Base-by-base conservation (phyloP, 495 filamentous ascomycete species). In the Polyplosphaeria fusca region DNA sequence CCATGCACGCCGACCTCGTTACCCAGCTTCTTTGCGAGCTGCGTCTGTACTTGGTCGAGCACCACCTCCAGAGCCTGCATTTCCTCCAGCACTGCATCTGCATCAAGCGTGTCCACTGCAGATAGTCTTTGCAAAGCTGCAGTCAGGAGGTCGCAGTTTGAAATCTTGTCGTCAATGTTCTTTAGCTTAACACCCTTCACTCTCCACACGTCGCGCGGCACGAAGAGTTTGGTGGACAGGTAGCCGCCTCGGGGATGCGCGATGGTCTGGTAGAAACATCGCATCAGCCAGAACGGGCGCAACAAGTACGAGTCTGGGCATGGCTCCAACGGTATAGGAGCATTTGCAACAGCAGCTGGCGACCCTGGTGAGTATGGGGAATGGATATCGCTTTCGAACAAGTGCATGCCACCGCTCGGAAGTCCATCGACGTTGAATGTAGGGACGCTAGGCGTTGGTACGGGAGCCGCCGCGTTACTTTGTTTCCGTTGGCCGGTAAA, bases 211-310 rank as follows among this genome's bases (percentile, higher is more conserved):
- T 97, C 91, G 19, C 88, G 79, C 5, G 93, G 94, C 3, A 98
- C 77, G 64, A 97, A 97, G 1, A 97, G 78, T 57, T 88, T 88
- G 24, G 84, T 90, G 25, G 92, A 93, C 16, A 98, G 68, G 68
- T 95, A 98, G 5, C 91, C 93, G 23, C 93, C 93, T 19, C 88
- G 85, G 4, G 91, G 88, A 67, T 97, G 91, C 19, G 86, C 85
- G 25, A 97, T 82, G 1, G 91, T 96, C 67, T 97, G 90, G 68
- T 92, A 95, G 19, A 98, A 77, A 47, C 85, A 86, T 47, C 94
- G 80, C 86, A 98, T 92, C 16, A 97, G 80, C 94, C 94, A 97
- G 72, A 95, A 97, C 2, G 93, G 93, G 13, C 93, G 85, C 1
- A 95, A 79, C 42, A 95, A 79, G 50, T 84, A 81, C 12, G 93